Base-by-base conservation (phyloP, 768 basidiomycete species). In the Mycena metata region DNA sequence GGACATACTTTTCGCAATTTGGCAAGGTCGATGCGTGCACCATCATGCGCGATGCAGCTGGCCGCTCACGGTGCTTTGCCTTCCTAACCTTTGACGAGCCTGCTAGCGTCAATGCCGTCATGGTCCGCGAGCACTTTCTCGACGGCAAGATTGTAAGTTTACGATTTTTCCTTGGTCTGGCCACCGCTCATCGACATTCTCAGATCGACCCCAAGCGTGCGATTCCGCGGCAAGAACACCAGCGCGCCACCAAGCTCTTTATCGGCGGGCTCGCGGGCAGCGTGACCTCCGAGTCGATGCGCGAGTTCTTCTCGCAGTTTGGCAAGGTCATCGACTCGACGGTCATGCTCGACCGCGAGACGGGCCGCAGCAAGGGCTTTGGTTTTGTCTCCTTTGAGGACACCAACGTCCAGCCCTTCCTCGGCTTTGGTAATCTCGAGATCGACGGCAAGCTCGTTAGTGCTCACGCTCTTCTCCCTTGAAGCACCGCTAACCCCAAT, bases 151-250 rank as follows among this genome's bases (percentile, higher is more conserved):
- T 96, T 73, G 98, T 98, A 79, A 80, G 96, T 86, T 62, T 51
- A 70, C 65, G 73, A 4, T 58, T 4, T 12, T 12, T 8, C 17
- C 36, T 52, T 36, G 30, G 15, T 41, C 19, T 19, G 16, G 16
- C 30, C 30, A 3, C 30, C 30, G 16, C 57, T 58, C 24, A 46
- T 8, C 30, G 10, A 15, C 5, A 17, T 43, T 13, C 12, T 41
- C 77, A 99, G 97, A 99, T 99, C 78, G 98, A 99, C 76, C 98
- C 98, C n/a, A 99, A 99, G 83, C 91, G 97, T 62, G 98, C 98
- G 2, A 98, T 99, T 72, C 98, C 98, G 12, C 88, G 96, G 69
- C 94, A 96, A 78, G 98, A 99, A 68, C 96, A 98, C 74, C 92
- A 94, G 71, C 88, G 93, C 13, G 94, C 95, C 12, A 95, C 95